Base-by-base conservation (phyloP, 805 yeast species). In the Babjeviella inositovora region DNA sequence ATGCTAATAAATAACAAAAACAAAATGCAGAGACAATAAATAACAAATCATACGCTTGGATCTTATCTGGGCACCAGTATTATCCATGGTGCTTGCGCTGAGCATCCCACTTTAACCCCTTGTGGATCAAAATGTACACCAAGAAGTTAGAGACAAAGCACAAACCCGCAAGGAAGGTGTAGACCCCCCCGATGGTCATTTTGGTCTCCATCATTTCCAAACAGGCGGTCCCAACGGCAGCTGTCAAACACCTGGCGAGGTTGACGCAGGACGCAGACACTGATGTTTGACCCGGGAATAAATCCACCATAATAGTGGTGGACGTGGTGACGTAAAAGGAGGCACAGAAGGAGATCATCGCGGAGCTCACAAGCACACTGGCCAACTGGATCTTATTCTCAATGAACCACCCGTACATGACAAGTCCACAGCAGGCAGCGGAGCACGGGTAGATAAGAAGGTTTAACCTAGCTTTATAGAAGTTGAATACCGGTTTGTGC, bases 361-460 rank as follows among this genome's bases (percentile, higher is more conserved):
- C 70, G 5, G 73, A 53, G 28, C 65, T 50, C 1, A 79, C 57
- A 9, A 80, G 47, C 5, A 77, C 66, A 0, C 68, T 64, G 1
- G 71, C 57, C 15, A 71, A 44, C 19, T 55, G 52, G 4, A 59
- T 56, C 14, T 50, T 43, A 14, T 47, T 44, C 17, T 63, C 52
- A 8, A 80, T 37, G 29, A 81, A 65, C 93, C 93, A 81, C 2
- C 92, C 93, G 43, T 62, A 76, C 14, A 69, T 45, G 2, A 72
- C 28, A 1, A 64, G 33, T 6, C 61, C 55, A 0, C 53, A 54
- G 14, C 43, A 32, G 4, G 62, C 37, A 5, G 65, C 32, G 2
- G 53, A 17, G 3, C 65, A 41, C 3, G 76, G 64, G 10, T 56
- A 28, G 7, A 50, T 37, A 5, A 56, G 51, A 6, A 62, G 50